phyloP scores from a whole-genome alignment of 2,329 filamentous ascomycete genomes.

The Thermomyces lanuginosus region DNA sequence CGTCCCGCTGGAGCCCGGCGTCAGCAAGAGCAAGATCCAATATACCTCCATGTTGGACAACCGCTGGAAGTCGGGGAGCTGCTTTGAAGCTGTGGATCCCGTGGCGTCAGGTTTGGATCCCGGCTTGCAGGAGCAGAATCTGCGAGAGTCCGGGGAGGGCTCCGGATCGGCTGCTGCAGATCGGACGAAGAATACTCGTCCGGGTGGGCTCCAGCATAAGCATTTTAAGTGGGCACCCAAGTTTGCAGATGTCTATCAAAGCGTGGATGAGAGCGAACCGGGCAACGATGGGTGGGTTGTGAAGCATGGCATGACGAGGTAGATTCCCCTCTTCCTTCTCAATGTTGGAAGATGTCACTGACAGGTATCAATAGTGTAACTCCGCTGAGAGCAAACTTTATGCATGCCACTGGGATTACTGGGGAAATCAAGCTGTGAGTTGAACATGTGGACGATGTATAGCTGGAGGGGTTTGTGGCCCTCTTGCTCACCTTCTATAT shows the following conservation, averaged over 20 bases:
- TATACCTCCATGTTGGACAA: slow-evolving; percentile 84
- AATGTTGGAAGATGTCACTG: slow-evolving; percentile 1
- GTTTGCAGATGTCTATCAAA: slow-evolving; percentile 73
- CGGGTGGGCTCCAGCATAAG: slow-evolving; percentile 41
- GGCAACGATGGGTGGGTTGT: slow-evolving; percentile 92
- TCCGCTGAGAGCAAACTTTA: slow-evolving; percentile 82
- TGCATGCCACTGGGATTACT: slow-evolving; percentile 51
- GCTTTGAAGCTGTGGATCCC: slow-evolving; percentile 63
- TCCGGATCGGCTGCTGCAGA: too few relatives aligned
- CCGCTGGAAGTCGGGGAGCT: slow-evolving; percentile 68
- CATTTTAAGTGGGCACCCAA: slow-evolving; percentile 91
- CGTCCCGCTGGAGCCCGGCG: slow-evolving; percentile 64
- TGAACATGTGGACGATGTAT: slow-evolving; percentile 11
- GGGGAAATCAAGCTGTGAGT: slow-evolving; percentile 75
- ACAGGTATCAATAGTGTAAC: slow-evolving; percentile 49
- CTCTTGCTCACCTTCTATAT: slow-evolving; percentile 3
- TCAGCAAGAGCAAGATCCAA: slow-evolving; percentile 56
- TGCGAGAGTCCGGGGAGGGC: slow-evolving; percentile 48
- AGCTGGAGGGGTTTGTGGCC: slow-evolving; percentile 7
- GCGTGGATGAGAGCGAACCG: slow-evolving; percentile 60
- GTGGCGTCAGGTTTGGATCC: slow-evolving; percentile 42
- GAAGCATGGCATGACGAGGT: slow-evolving; percentile 74
- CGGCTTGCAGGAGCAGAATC: slow-evolving; percentile 54
- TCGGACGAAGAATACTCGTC: slow-evolving; percentile 12
- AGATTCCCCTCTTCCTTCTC: slow-evolving; percentile 8